Evolutionary conservation across 83 land plant genomes (phyloP).

Genomic region (Thuja plicata): DNA sequence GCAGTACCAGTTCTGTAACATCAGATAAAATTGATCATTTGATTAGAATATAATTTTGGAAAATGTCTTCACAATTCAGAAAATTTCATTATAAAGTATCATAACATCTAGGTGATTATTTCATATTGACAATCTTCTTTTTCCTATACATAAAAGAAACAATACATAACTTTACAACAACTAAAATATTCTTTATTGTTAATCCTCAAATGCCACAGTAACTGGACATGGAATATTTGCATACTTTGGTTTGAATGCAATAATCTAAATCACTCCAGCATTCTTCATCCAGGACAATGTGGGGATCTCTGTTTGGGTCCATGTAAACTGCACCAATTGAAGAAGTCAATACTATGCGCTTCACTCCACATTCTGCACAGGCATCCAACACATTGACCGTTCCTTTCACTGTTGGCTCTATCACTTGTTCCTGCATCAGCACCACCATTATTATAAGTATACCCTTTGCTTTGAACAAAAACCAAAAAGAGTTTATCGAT

Average conservation of each 20-base stretch:
- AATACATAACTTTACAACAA: too few relatives aligned
- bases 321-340: slow-evolving; percentile 74
- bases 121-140: too few relatives aligned
- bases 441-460: not conserved
- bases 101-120: too few relatives aligned
- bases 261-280: slow-evolving; percentile 76
- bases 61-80: too few relatives aligned
- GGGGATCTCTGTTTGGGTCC: slow-evolving; percentile 52
- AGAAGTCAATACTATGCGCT: slow-evolving; percentile 71
- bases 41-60: too few relatives aligned
- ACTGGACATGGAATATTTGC: not conserved
- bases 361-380: slow-evolving; percentile 42
- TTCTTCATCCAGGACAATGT: slow-evolving; percentile 49
- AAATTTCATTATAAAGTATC: too few relatives aligned
- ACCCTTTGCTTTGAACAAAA: not conserved
- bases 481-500: too few relatives aligned
- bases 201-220: too few relatives aligned
- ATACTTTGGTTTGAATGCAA: slow-evolving; percentile 62
- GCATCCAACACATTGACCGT: slow-evolving; percentile 61
- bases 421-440: slow-evolving; percentile 46
- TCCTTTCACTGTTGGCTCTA: slow-evolving; percentile 72
- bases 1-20: slow-evolving; percentile 46
- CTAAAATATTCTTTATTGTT: not conserved
- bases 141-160: not conserved
- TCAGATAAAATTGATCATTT: not conserved